Evolutionary conservation across 139 green algal genomes (phyloP), one percentile per base, ranked within the genome.

Genomic region (Pleodorina starrii): DNA sequence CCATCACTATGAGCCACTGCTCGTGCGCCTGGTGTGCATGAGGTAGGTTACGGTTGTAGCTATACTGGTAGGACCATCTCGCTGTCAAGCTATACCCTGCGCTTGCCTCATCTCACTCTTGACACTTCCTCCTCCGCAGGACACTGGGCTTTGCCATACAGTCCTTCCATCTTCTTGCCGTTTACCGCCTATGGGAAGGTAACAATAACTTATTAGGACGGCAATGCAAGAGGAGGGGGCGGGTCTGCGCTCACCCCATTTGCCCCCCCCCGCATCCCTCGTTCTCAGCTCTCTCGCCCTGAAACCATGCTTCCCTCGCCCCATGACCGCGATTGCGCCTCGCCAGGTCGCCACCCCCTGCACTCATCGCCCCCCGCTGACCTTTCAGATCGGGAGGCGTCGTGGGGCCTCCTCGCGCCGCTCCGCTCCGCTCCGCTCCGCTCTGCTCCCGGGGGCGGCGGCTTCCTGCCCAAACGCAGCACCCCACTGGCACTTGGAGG

Each of bases 111-210:
- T 27, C 51, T 17, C 51, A 27, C 14, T 60, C 14, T 60, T 60
- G 21, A 11, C 38, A 2, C 72, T 80, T 25, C 44, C 42, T 59
- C n/a, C n/a, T n/a, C n/a, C 72, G 29, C 81, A 87, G 81, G 60
- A 63, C 60, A 1, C 66, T 79, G 2, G 82, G 42, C 44, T 80
- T 88, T 21, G 82, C 46, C 6, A 43, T 88, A 0, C 82, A 88
- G 66, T 80, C 66, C 23, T 80, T 88, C 43, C 66, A 88, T 5
- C 66, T 88, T 19, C 63, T 88, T 0, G 66, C 46, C 10, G 82
- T 88, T 0, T 79, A 80, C 17, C 63, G 82, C 66, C 16, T 88
- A 43, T 88, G 82, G 82, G 63, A 80, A 35, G 32, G 44, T 17
- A 80, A 69, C 44, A 32, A 63, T 88, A 32, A 88, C 63, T 80